These are phyloP conservation scores for Chrysoporthe deuterocubensis DNA, from an alignment of 2,329 filamentous ascomycete genomes.

Conservation along the genomic window DNA sequence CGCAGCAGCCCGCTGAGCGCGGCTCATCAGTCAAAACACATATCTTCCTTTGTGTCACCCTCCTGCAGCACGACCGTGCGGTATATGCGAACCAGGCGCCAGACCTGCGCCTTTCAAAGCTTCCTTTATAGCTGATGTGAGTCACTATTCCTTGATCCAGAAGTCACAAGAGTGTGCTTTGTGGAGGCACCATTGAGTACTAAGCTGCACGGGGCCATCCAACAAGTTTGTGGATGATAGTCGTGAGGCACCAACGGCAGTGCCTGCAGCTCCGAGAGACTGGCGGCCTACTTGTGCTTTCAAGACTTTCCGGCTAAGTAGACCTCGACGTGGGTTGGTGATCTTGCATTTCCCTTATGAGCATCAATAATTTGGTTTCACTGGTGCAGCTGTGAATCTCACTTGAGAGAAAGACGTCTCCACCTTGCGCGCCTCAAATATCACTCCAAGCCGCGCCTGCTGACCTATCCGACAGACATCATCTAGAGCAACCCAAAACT, in stretches of 20 bases:
- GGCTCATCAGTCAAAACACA: not conserved
- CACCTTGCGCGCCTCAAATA: not conserved
- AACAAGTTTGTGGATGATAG: not conserved
- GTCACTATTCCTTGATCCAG: not conserved
- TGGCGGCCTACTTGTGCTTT: not conserved
- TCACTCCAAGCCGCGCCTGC: not conserved
- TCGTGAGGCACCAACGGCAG: not conserved
- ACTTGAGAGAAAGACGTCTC: not conserved
- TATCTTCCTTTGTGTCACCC: not conserved
- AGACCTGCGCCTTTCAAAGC: not conserved
- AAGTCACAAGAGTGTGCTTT: not conserved
- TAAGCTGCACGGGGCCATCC: not conserved
- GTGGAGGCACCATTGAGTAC: not conserved
- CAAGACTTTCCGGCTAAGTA: not conserved
- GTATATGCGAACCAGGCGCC: not conserved
- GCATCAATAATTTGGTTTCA: not conserved
- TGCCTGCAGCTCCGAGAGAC: not conserved
- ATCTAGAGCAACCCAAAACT: not conserved
- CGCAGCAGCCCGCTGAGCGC: not conserved
- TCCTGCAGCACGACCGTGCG: not conserved
- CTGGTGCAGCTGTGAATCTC: not conserved
- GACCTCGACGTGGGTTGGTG: not conserved
- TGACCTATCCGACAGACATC: not conserved
- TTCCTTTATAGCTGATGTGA: not conserved
- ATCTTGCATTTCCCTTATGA: not conserved